Evolutionary conservation across 2,329 filamentous ascomycete genomes (phyloP), one percentile per base, ranked within the genome.

Genomic region (Pseudocercospora crystallina): DNA sequence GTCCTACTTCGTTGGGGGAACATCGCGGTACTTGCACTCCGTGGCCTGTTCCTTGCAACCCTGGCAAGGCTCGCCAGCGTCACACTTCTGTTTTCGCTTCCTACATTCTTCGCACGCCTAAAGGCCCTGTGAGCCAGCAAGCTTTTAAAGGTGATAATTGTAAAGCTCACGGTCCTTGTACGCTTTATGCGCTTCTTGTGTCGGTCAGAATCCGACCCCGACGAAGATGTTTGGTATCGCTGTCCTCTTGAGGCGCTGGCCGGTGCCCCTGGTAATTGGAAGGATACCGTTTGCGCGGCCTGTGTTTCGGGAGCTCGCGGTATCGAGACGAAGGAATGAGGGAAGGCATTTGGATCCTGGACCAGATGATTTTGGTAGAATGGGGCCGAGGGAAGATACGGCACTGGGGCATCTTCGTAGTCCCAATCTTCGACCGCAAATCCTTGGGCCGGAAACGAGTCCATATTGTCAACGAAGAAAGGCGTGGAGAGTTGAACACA

Each of bases 1-100:
- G 37, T 36, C 20, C 7, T 38, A 60, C 57, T 59, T 60, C 5
- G 58, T 51, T 31, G 56, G 56, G 17, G 51, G 56, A 4, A 58
- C 51, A 40, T 59, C 56, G 14, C 58, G 53, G 43, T 60, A 60
- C 17, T 50, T 53, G 48, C 58, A 60, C 9, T 53, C 40, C 5
- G 51, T 57, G 20, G 46, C 48, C 40, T 58, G 55, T 35, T 59
- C 58, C 26, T 43, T 36, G 42, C 58, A 60, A 5, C 47, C 47
- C 30, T 51, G 53, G 15, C 56, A 59, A 17, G 50, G 51, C 38
- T 57, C 47, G 35, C 47, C 47, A 7, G 39, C 92, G 68, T 97
- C 94, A 71, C 92, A 97, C 75, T 96, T 97, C 73, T 97, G 94
- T 79, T 92, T 96, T 72, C 86, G 86, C 75, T 95, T 96, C 62